phyloP scores from a whole-genome alignment of 345 rosid genomes.

The Acer negundo region DNA sequence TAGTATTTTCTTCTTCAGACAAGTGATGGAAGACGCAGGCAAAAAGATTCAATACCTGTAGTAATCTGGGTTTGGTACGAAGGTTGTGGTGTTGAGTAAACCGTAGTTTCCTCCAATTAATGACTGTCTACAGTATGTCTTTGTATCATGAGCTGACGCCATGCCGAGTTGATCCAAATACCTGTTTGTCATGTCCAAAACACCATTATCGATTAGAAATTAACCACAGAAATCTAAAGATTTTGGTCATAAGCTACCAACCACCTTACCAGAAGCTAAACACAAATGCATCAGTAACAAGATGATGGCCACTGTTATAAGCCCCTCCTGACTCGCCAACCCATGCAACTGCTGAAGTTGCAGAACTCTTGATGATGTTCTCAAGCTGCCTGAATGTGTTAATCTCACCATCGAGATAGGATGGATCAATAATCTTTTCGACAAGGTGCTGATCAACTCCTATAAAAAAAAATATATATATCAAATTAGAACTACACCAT shows the following conservation, averaged over 20 bases:
- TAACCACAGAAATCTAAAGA: background rate
- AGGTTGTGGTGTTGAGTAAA: conserved; percentile 69
- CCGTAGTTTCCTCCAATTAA: conserved; percentile 91
- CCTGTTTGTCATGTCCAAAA: conserved; percentile 44
- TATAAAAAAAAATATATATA: conserved; percentile 26
- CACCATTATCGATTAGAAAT: conserved; percentile 10
- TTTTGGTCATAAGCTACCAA: background rate
- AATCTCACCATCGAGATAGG: conserved; percentile 59
- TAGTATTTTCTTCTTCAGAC: background rate
- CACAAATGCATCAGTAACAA: conserved; percentile 81
- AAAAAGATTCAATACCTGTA: conserved; percentile 50
- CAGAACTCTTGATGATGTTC: conserved; percentile 48
- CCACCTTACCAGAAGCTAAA: conserved; percentile 81
- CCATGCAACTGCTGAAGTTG: conserved; percentile 70
- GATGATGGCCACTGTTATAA: conserved; percentile 85
- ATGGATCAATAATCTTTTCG: conserved; percentile 80
- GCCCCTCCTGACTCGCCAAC: conserved; percentile 99
- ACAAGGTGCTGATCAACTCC: conserved; percentile 64
- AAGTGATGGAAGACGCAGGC: background rate
- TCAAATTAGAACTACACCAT: conserved; percentile 17
- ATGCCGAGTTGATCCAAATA: conserved; percentile 92
- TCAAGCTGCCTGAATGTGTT: conserved; percentile 54
- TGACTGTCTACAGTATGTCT: conserved; percentile 92
- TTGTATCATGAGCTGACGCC: conserved; percentile 68
- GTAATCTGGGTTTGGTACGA: conserved; percentile 90